Evolutionary conservation across 129 eudicot species (phyloP), one percentile per base, ranked within the genome.

Genomic region (Rutidosis leptorrhynchoides): DNA sequence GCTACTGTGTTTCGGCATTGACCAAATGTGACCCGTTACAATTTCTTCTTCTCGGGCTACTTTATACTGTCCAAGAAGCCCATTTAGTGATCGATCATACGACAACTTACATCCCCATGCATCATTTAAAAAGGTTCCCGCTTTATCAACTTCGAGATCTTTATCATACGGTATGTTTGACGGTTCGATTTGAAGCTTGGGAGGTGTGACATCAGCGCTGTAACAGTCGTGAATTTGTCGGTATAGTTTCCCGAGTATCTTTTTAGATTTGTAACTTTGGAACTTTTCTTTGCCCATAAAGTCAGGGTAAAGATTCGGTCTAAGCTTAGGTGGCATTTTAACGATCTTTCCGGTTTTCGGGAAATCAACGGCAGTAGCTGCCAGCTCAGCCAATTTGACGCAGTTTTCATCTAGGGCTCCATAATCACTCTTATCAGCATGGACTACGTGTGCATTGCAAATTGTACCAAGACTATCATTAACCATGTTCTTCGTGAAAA

Each of bases 361-460:
- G 78, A 88, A 84, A 69, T 88, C 91, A 25, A 87, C 91, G 6
- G 91, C 95, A 1, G 67, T 61, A 1, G 95, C 91, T 5, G 91
- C 88, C 33, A 88, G 86, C 62, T 88, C 92, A 2, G 96, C 92
- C 9, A 88, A 45, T 70, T 68, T 84, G 29, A 75, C 45, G 65
- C 96, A 88, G 33, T 73, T 82, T 45, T 84, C 84, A 33, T 88
- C 96, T 28, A 84, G 35, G 1, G 96, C 96, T n/a, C 91, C 96
- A 25, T 67, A 37, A 25, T 68, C 78, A 5, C 88, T 84, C 6
- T 75, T 71, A 61, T 84, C 95, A n/a, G 95, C 91, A 54, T 82
- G 91, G 68, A 87, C 95, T 32, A 87, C 91, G 27, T 87, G 95
- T 10, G 95, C 95, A 30, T 87, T 87, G 83, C 95, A 87, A 4